These are phyloP conservation scores for Colletotrichum tropicale DNA, from an alignment of 2,329 filamentous ascomycete species.

Conservation along the genomic window DNA sequence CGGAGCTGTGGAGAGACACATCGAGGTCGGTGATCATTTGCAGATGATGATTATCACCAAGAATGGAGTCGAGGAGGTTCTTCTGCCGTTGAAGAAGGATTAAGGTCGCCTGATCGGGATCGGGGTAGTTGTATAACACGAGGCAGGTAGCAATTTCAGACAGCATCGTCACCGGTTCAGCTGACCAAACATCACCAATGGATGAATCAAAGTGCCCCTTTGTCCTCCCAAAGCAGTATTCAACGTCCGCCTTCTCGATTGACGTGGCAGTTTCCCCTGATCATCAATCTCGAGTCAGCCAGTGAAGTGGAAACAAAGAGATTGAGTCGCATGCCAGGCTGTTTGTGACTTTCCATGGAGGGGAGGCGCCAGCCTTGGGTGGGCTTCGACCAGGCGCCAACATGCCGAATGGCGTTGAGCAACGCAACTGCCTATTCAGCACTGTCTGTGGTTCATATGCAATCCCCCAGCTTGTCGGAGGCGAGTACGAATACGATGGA, in stretches of 20 bases:
- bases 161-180: background rate
- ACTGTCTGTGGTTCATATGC: background rate
- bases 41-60: conserved; percentile 94
- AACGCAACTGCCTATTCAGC: background rate
- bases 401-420: background rate
- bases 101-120: conserved; percentile 45
- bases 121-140: conserved; percentile 16
- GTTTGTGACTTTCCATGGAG: background rate
- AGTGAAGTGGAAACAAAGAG: background rate
- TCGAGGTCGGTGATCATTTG: conserved; percentile 95
- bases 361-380: background rate
- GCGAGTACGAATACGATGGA: background rate
- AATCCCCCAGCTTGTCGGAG: background rate
- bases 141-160: conserved; percentile 18
- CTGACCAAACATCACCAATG: background rate
- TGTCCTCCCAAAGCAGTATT: background rate
- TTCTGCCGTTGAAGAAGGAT: conserved; percentile 87
- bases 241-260: background rate
- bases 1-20: conserved; percentile 96
- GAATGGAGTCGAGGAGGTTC: conserved; percentile 86
- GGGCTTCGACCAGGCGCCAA: background rate
- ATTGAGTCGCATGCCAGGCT: background rate
- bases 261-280: background rate
- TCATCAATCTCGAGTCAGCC: background rate
- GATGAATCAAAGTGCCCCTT: background rate